Base-by-base conservation (phyloP, 1,284 basidiomycete species). In the Ceratobasidium papillatum region DNA sequence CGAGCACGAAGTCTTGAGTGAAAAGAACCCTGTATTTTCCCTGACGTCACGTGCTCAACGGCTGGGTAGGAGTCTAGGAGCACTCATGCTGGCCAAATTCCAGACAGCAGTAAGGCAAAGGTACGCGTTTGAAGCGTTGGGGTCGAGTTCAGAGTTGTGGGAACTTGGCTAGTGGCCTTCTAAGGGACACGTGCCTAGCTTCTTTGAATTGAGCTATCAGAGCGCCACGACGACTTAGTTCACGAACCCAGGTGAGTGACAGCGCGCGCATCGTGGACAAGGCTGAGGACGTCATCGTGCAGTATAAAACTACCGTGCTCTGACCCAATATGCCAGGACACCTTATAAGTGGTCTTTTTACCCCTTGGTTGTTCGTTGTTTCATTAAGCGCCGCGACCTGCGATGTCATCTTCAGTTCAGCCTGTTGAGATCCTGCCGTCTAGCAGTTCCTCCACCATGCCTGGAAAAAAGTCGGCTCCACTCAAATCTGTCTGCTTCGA, bases 401-500 rank as follows among this genome's bases (percentile, higher is more conserved):
- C 32, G 47, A 49, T 51, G 47, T 36, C 4, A 66, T 73, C 58
- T 58, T 68, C 76, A 64, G 72, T 73, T 62, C 58, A 75, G 54
- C 75, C 77, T 74, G 47, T 76, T 71, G 62, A 78, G 84, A 79
- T 22, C n/a, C 17, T 3, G 4, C 32, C 47, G n/a, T 51, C 63
- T n/a, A 36, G 30, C 47, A 65, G 63, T 25, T 52, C 47, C 5
- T 22, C 71, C 36, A 45, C 71, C 61, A 71, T 59, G 68, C 17
- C 27, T 8, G 41, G 11, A 19, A 71, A 49, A 17, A 71, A 49
- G 25, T n/a, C 54, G 14, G 2, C 45, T 2, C 59, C 59, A 81
- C 81, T 64, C 77, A 83, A 30, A 45, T 65, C 82, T 85, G 3
- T 91, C 90, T 25, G 85, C 82, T 93, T 87, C 78, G 85, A 84